Evolutionary conservation across 2,329 filamentous ascomycete genomes (phyloP).

Genomic region (Ophiostoma sp.): DNA sequence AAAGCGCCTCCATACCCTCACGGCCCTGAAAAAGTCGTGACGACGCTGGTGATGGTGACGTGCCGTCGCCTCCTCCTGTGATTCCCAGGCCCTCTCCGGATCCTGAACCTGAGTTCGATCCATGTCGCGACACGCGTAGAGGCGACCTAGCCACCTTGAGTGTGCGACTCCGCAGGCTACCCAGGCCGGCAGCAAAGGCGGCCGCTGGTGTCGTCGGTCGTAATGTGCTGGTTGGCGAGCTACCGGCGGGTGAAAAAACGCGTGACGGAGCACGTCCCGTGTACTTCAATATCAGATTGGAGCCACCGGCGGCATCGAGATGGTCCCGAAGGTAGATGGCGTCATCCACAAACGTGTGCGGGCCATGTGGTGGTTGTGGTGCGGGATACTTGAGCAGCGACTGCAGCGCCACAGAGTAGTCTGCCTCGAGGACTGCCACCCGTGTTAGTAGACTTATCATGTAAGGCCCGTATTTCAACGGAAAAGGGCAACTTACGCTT

Average conservation of each 20-base stretch:
- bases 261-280: constrained; percentile 50
- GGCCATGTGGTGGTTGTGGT: constrained; percentile 61
- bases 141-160: constrained; percentile 45
- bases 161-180: constrained; percentile 45
- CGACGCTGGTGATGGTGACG: constrained; percentile 43
- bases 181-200: constrained; percentile 30
- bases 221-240: constrained; percentile 29
- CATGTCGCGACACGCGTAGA: constrained; percentile 33
- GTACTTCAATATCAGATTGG: constrained; percentile 69
- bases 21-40: constrained; percentile 54
- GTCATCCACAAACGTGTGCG: constrained; percentile 82
- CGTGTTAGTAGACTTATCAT: neutral
- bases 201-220: constrained; percentile 30
- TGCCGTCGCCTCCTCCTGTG: neutral
- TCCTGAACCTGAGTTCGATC: neutral
- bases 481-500: constrained; percentile 58
- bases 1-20: constrained; percentile 65
- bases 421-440: constrained; percentile 70
- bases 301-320: constrained; percentile 61
- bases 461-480: no score
- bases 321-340: constrained; percentile 73
- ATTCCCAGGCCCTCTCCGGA: neutral
- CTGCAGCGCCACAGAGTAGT: constrained; percentile 83
- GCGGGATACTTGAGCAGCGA: constrained; percentile 81
- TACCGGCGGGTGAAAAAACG: constrained; percentile 1